Percentiles rank a stretch among this genome's conserved stretches.
Conservation (phyloP, 331 rosid genomes). For the Rhamnella rubrinervis region DNA sequence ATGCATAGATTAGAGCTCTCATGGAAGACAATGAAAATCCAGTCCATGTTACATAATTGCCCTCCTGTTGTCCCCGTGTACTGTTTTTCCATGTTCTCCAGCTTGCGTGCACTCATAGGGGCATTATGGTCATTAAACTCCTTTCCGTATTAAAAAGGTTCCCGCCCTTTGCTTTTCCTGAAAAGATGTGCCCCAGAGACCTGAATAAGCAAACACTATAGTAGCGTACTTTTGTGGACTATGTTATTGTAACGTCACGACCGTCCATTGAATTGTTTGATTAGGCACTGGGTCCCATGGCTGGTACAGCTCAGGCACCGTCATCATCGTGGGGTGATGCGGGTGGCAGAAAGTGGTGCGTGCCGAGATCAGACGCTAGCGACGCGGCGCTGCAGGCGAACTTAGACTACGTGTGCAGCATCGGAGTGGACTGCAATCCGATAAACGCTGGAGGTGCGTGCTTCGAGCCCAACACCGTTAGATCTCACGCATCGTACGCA, state of each 20-base stretch:
- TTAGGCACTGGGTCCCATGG: constrained; percentile 34
- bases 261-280: neutral
- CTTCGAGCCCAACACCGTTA: constrained; percentile 56
- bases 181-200: neutral
- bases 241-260: neutral
- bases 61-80: neutral
- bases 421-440: constrained; percentile 67
- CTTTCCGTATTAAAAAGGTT: neutral
- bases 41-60: constrained; percentile 3
- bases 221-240: neutral
- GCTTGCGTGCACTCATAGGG: neutral
- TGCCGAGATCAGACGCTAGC: constrained; percentile 36
- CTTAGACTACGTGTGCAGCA: constrained; percentile 70
- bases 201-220: no score
- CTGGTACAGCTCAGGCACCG: neutral
- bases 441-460: constrained; percentile 65
- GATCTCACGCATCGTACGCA: constrained; percentile 74
- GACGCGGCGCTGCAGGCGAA: constrained; percentile 64
- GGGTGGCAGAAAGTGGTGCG: constrained; percentile 54
- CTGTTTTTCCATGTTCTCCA: neutral
- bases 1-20: neutral
- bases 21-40: neutral
- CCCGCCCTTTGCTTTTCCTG: neutral
- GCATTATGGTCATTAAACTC: neutral
- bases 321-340: constrained; percentile 1